Base-by-base conservation (phyloP, 805 yeast species). In the Ogataea pignaliae region DNA sequence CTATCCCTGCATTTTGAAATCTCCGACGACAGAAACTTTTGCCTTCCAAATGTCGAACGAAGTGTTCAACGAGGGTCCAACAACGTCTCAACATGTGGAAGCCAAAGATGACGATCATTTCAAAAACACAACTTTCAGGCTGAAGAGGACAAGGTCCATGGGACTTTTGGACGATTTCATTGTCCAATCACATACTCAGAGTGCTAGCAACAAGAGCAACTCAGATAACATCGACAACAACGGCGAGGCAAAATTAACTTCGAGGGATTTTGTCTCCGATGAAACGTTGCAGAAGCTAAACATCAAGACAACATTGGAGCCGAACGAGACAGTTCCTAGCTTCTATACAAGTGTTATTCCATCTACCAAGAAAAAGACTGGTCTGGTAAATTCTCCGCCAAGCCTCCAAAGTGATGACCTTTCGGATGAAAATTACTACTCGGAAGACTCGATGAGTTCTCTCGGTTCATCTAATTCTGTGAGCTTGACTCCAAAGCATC, bases 211-310 rank as follows among this genome's bases (percentile, higher is more conserved):
- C 14, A 30, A 30, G 10, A 30, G 10, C 14, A 30, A 52, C 36
- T 45, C 55, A 10, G 31, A 39, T 33, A 40, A 51, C 14, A 37
- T 45, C 2, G 42, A 65, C 76, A 40, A 37, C n/a, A 47, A 42
- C 43, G 87, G 82, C 26, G 26, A 21, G 26, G 93, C 95, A 59
- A 89, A 89, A 75, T 78, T 86, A 67, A 88, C 89, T 69, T 89
- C 84, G 60, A 97, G 96, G 66, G 96, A 95, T 32, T 82, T 91
- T 53, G 93, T 91, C 45, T 79, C 93, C 47, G 96, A 90, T 66
- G 97, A 87, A 58, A 91, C 93, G 68, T 83, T 93, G 88, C 86
- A 90, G 50, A 84, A 83, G 73, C 87, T 91, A 37, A 62, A 63
- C 30, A 54, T 55, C 14, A 55, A 45, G 3, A 52, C 58, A n/a